phyloP scores from a whole-genome alignment of 2,329 filamentous ascomycete species.

The Talaromyces sp. region DNA sequence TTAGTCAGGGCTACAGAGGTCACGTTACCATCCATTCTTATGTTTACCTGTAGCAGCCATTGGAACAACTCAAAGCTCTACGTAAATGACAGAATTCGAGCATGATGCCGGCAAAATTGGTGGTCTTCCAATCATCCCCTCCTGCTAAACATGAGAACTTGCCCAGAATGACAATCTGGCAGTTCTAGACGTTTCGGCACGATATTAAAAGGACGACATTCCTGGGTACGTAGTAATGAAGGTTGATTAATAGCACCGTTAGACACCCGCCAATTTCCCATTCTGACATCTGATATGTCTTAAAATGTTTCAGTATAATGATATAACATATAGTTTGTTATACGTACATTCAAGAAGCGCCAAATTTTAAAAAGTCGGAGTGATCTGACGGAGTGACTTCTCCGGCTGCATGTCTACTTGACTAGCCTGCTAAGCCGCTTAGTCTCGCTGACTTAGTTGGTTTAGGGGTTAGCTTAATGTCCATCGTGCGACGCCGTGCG shows the following conservation, averaged over 20 bases:
- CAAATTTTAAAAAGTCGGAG: not conserved
- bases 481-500: not conserved
- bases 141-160: not conserved
- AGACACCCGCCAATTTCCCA: not conserved
- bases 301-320: not conserved
- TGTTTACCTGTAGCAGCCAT: not conserved
- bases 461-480: not conserved
- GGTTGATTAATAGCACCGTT: not conserved
- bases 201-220: not conserved
- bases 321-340: not conserved
- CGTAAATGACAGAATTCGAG: not conserved
- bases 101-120: not conserved
- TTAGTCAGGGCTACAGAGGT: not conserved
- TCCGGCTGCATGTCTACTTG: constrained; percentile 9
- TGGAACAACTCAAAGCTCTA: not conserved
- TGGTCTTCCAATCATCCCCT: not conserved
- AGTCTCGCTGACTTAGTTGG: not conserved
- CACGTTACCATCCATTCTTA: not conserved
- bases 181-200: not conserved
- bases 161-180: not conserved
- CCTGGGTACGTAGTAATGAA: not conserved
- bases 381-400: constrained; percentile 3
- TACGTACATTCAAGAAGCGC: not conserved
- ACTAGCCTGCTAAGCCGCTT: not conserved
- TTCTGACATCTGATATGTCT: not conserved